Base-by-base conservation (phyloP, 495 filamentous ascomycete species). In the Tuber indicum region DNA sequence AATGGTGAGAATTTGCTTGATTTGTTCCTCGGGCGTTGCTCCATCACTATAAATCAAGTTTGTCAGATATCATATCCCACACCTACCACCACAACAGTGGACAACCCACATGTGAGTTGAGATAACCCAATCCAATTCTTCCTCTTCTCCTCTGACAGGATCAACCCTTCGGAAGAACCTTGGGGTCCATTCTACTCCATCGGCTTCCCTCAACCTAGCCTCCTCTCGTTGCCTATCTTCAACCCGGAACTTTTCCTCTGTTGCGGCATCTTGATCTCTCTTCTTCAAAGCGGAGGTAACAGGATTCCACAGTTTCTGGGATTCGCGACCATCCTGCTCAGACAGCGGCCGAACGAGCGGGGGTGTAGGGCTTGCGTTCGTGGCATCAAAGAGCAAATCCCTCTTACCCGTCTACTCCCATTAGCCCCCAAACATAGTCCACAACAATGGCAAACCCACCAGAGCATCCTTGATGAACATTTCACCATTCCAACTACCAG, bases 221-320 rank as follows among this genome's bases (percentile, higher is more conserved):
- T 98, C 94, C 58, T 93, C 91, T 83, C 96, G 88, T 85, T 99
- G 96, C 80, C 86, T 89, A 76, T 98, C 94, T 83, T 99, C 96
- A 80, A 98, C 93, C 84, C 91, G 92, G 26, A 91, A 94, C 86
- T 99, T 99, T 83, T 97, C 96, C 62, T 95, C 93, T 12, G 96
- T 99, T 7, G 96, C 96, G 17, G 89, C 87, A 79, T 93, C 91
- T 82, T 99, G 96, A 81, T 99, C 93, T 73, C 90, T 88, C 44
- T 91, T 89, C 80, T 90, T 92, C 78, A 99, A 88, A 0, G 94
- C 96, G 78, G 90, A 84, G 17, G 91, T 91, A 1, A 94, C 96
- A 69, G 88, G 90, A 32, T 88, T 85, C 96, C 96, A 99, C 72
- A 99, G 85, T 71, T 87, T 90, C 81, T 96, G 94, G 19, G 94